Percentiles rank a stretch among this genome's conserved stretches.
Evolutionary conservation across 1,284 basidiomycete genomes (phyloP).

Genomic region (Ceratobasidium sp.): DNA sequence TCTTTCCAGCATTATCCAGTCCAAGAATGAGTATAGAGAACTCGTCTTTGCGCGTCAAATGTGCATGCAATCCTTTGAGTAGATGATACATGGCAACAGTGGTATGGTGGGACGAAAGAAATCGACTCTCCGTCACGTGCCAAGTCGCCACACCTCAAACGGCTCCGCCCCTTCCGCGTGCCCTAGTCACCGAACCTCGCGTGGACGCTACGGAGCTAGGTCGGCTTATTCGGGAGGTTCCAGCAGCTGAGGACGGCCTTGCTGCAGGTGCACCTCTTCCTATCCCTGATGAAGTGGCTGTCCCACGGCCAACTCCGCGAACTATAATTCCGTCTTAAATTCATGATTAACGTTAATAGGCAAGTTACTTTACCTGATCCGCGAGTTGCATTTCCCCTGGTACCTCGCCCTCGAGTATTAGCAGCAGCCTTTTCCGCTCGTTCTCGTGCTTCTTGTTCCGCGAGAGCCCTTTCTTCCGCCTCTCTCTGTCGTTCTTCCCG

Average conservation of each 20-base stretch:
- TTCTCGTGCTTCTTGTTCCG: conserved; percentile 39
- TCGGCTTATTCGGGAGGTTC: conserved; percentile 25
- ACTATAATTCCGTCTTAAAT: background rate
- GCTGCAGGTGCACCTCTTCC: conserved; percentile 34
- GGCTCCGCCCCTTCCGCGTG: conserved; percentile 36
- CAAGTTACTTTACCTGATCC: background rate
- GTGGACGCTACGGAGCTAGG: conserved; percentile 40
- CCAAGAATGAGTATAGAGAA: conserved; percentile 90
- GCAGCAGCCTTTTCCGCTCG: conserved; percentile 29
- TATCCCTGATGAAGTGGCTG: conserved; percentile 1
- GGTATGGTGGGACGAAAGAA: background rate
- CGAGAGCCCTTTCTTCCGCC: conserved; percentile 39
- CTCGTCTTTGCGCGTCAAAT: conserved; percentile 92
- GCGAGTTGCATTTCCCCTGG: conserved; percentile 17
- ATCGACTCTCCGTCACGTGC: conserved; percentile 22
- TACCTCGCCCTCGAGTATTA: conserved; percentile 9
- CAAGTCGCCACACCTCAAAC: background rate
- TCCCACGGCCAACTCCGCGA: conserved; percentile 24
- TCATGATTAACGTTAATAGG: background rate
- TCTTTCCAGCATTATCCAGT: conserved; percentile 90
- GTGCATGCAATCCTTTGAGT: conserved; percentile 87
- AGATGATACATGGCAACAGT: conserved; percentile 83
- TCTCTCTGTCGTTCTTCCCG: conserved; percentile 40
- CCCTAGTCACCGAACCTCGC: conserved; percentile 20
- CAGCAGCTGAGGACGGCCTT: conserved; percentile 33